Evolutionary conservation across 2,329 filamentous ascomycete species (phyloP).

Genomic region (Colletotrichum noveboracense): DNA sequence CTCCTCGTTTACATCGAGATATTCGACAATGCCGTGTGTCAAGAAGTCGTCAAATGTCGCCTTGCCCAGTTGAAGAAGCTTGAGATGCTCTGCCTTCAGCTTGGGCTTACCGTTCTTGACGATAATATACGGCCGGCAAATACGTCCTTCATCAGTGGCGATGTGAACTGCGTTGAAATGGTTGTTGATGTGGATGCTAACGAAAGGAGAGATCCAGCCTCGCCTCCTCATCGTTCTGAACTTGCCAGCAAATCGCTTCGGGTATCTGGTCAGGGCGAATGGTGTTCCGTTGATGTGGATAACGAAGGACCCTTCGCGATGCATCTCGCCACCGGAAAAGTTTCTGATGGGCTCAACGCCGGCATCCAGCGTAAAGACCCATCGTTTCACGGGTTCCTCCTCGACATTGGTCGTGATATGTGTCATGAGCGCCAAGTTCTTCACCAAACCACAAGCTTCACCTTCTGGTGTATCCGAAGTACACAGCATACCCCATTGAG

Average conservation of each 20-base stretch:
- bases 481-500: conserved; percentile 98
- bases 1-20: conserved; percentile 97
- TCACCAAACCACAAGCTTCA: conserved; percentile 96
- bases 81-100: conserved; percentile 79
- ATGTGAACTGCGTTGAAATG: conserved; percentile 93
- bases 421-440: conserved; percentile 98
- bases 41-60: conserved; percentile 95
- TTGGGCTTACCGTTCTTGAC: conserved; percentile 87
- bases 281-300: conserved; percentile 97
- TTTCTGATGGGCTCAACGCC: conserved; percentile 79
- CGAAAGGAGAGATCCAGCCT: conserved; percentile 93
- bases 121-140: conserved; percentile 94
- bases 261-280: conserved; percentile 83
- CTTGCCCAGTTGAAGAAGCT: conserved; percentile 80
- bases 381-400: conserved; percentile 85
- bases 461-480: conserved; percentile 98
- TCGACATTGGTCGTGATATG: conserved; percentile 98
- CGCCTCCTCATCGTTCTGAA: conserved; percentile 88
- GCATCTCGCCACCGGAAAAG: conserved; percentile 81
- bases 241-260: conserved; percentile 82
- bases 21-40: conserved; percentile 88
- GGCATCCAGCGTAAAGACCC: conserved; percentile 86
- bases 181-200: conserved; percentile 94
- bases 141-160: conserved; percentile 94
- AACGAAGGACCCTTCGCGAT: conserved; percentile 81